Conservation (phyloP, 176 grass and related monocot genomes). For the Triticum turgidum region DNA sequence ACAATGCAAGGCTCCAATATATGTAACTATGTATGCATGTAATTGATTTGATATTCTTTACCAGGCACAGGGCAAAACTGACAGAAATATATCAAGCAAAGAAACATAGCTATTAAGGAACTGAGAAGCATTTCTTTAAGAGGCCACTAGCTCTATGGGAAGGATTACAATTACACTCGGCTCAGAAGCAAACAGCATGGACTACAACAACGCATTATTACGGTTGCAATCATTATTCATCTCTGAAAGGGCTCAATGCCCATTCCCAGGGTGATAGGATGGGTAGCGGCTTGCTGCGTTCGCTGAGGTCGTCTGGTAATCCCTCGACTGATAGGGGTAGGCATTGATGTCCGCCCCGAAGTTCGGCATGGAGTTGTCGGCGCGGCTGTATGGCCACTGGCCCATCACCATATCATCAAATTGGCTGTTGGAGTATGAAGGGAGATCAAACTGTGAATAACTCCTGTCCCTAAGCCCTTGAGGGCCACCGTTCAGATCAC, state of each 20-base stretch:
- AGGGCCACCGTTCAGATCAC: conserved; percentile 28
- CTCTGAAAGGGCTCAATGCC: conserved; percentile 47
- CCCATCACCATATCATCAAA: conserved; percentile 59
- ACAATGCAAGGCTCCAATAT: background rate
- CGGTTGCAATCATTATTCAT: conserved; percentile 35
- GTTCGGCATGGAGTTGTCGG: conserved; percentile 42
- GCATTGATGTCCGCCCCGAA: conserved; percentile 47
- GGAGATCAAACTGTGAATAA: conserved; percentile 63
- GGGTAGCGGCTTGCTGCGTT: conserved; percentile 43
- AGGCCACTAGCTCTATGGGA: conserved; percentile 28
- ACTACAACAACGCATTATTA: conserved; percentile 64
- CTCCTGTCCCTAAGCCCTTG: conserved; percentile 44
- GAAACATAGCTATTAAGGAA: conserved; percentile 39
- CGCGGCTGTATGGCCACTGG: conserved; percentile 56
- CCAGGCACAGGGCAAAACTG: conserved; percentile 36
- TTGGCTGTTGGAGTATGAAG: conserved; percentile 47
- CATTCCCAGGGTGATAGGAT: conserved; percentile 66
- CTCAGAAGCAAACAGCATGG: conserved; percentile 52
- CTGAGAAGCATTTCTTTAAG: conserved; percentile 44
- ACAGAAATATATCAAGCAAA: conserved; percentile 15
- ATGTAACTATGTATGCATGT: conserved; percentile 17
- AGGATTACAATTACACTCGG: conserved; percentile 60
- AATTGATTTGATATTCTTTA: conserved; percentile 25
- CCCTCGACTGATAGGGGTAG: conserved; percentile 53
- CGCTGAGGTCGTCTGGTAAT: conserved; percentile 43